Evolutionary conservation across 805 yeast species (phyloP).

Genomic region (Wickerhamiella nectarea): DNA sequence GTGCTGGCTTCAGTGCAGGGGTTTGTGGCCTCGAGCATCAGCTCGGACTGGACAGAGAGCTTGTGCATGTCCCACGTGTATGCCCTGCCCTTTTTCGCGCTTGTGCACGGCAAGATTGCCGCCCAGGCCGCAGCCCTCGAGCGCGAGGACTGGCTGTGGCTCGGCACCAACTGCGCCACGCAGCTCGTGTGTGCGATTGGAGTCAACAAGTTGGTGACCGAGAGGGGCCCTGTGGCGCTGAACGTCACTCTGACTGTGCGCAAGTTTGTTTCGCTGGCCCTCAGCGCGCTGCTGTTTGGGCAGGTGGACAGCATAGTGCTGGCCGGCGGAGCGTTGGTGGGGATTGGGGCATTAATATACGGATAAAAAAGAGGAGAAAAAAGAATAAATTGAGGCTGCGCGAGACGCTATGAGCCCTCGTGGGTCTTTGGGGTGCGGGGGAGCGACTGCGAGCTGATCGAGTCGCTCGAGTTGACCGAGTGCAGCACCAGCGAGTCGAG

Average conservation of each 20-base stretch:
- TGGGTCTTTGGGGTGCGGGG: background rate
- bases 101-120: conserved; percentile 26
- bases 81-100: conserved; percentile 39
- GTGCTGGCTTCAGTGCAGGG: conserved; percentile 44
- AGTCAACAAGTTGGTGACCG: conserved; percentile 45
- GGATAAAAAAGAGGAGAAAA: too few relatives aligned
- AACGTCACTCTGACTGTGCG: conserved; percentile 47
- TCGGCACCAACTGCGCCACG: conserved; percentile 35
- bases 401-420: background rate
- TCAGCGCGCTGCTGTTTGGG: conserved; percentile 43
- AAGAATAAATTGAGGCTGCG: background rate
- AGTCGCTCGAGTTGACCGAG: background rate
- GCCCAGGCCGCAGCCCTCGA: conserved; percentile 21
- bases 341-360: conserved; percentile 43
- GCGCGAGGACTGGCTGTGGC: conserved; percentile 16
- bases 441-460: background rate
- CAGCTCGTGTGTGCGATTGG: conserved; percentile 55
- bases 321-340: conserved; percentile 40
- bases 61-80: conserved; percentile 47
- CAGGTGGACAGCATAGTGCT: conserved; percentile 31
- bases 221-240: conserved; percentile 47
- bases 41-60: conserved; percentile 44
- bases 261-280: conserved; percentile 43
- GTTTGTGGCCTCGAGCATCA: conserved; percentile 40
- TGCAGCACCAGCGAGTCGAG: conserved; percentile 4